Base-by-base conservation (phyloP, 2,329 filamentous ascomycete genomes). In the Claviceps lovelessii region DNA sequence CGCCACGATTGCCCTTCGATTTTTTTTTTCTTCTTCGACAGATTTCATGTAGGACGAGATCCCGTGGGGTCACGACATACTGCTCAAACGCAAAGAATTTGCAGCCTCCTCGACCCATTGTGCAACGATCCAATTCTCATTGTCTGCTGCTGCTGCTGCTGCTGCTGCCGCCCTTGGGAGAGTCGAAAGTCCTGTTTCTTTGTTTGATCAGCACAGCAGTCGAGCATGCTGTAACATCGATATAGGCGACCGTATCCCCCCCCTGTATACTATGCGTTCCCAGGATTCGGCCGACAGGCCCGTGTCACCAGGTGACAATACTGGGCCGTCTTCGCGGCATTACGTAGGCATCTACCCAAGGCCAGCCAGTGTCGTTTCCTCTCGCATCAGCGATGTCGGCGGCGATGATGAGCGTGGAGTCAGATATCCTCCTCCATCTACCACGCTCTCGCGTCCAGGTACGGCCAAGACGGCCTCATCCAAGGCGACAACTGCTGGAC, bases 291-390 rank as follows among this genome's bases (percentile, higher is more conserved):
- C 66, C 56, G 63, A 65, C 56, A 67, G 65, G 56, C 62, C 69
- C 35, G 63, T 64, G 52, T 68, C 70, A 55, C 68, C 72, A 48
- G 62, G 64, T 52, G 68, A 73, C 52, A 70, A 70, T 44, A 66
- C 67, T 55, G 64, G 65, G 56, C 72, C 73, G 53, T 66, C 70
- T 23, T 62, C 61, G 44, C 69, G 73, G 4, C 49, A 47, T 5
- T 5, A 31, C 19, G 47, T 33, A 3, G 69, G 72, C 64, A 66
- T 73, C 46, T 64, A 69, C 47, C 67, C 73, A 56, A 76, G 79
- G 37, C 76, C 79, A 28, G 75, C 81, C 49, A 86, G 83, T 59
- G 76, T 86, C 56, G 84, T 87, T 53, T 88, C 85, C 33, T 86
- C 84, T 56, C 81, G 81, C 57, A 84, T 88, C 77, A 88, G 84